Base-by-base conservation (phyloP, 305 asterid species). In the Fraxinus nigra region DNA sequence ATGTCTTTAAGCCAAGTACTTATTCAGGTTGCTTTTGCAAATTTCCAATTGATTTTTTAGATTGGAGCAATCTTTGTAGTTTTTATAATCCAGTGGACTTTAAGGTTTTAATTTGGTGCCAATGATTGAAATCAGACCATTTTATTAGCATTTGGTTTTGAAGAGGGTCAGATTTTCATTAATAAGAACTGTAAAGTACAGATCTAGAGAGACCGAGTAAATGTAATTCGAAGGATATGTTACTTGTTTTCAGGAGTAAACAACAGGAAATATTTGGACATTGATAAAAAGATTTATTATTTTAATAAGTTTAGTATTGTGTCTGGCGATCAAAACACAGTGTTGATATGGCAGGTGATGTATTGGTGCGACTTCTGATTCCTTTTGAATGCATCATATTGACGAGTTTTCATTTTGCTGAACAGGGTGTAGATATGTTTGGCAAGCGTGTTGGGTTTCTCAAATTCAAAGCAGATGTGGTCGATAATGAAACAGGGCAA, bases 371-470 rank as follows among this genome's bases (percentile, higher is more conserved):
- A 30, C 65, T 81, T 78, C 48, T 30, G 9, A 61, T 7, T 63
- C 33, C 74, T 73, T 37, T 35, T 32, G 37, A 16, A 18, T 78
- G 73, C 14, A 35, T 20, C 37, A 32, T 14, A 77, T 77, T 84
- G 78, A 75, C 82, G 72, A 74, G 10, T 59, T 85, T 74, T 51
- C 16, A 33, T 85, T 75, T 85, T 88, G 35, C 79, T 87, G 80
- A 81, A 33, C 87, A 95, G 98, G 91, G 91, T 22, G 93, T 95
- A 72, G 98, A 95, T 87, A 95, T 95, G 98, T 95, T 95, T 84
- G 98, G 98, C 65, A 92, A 89, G 78, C 95, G 95, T 73, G 92
- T 93, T 86, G 98, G 98, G 37, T 95, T 95, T 91, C 87, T 95
- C 37, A 93, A 95, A 86, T 95, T 95, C 87, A 91, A 88, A 86